Base-by-base conservation (phyloP, 805 yeast species). In the Starmerella sp. region DNA sequence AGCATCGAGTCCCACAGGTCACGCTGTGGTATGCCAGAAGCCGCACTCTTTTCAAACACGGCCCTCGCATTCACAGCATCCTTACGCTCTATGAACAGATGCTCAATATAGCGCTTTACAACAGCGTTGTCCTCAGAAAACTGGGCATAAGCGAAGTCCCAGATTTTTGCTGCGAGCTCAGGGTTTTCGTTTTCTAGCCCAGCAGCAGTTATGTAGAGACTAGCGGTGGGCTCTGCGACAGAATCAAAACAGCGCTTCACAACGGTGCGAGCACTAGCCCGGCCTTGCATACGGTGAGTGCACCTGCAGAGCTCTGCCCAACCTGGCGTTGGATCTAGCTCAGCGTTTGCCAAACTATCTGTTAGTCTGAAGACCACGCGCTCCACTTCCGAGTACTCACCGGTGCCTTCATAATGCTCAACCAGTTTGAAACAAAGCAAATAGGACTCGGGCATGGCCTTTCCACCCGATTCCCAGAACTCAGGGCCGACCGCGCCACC, bases 161-260 rank as follows among this genome's bases (percentile, higher is more conserved):
- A 83, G 17, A 90, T 81, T 65, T 83, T 83, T 51, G 77, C 72
- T 0, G 96, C 90, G 46, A 86, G 80, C 53, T 79, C 82, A 29
- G 76, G 71, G 43, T 65, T 64, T 57, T 79, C 82, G 56, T 83
- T 75, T 60, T 74, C 98, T 73, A 89, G 74, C 65, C 80, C 73
- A 0, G 97, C 96, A 63, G 85, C 84, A 56, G 86, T 91, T 22
- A 83, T 82, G 68, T 78, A 91, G 22, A 91, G 87, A 72, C 82
- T 81, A 0, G 95, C 83, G 43, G 84, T 65, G 7, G 61, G 55
- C n/a, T 45, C 46, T 3, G 46, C 37, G 3, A 56, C 43, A 15
- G 13, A 77, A 64, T 81, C 80, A 62, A 95, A 79, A 8, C 85
- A 84, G 60, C 75, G 77, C 54, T 84, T 77, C 66, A 89, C 88